A percentile compares a stretch with the other conserved stretches of the same genome.
Conservation (phyloP, 2,329 filamentous ascomycete species). For the Stachybotrys chartarum region DNA sequence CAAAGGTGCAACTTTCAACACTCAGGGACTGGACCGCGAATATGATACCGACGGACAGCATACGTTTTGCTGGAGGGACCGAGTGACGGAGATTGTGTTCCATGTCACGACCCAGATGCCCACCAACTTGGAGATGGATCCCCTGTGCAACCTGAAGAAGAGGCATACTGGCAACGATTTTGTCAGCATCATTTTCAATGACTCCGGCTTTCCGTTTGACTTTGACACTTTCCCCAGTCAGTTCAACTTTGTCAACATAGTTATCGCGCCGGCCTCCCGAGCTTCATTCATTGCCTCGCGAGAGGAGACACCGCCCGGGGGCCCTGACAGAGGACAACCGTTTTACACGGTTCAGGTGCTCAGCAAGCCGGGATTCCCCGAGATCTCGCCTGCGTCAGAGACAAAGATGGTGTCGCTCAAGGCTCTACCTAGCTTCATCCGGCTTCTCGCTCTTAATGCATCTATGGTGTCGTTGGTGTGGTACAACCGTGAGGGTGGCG, state of each 20-base stretch:
- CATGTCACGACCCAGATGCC: slow-evolving; percentile 98
- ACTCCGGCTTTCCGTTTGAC: slow-evolving; percentile 80
- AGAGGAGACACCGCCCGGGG: slow-evolving; percentile 24
- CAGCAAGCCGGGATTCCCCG: slow-evolving; percentile 81
- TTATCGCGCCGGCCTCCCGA: slow-evolving; percentile 81
- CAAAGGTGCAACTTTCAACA: slow-evolving; percentile 81
- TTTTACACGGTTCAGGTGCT: slow-evolving; percentile 91
- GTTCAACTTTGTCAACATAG: slow-evolving; percentile 96
- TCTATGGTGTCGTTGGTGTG: slow-evolving; percentile 93
- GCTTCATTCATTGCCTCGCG: slow-evolving; percentile 66
- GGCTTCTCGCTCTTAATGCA: slow-evolving; percentile 84
- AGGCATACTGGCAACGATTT: slow-evolving; percentile 94
- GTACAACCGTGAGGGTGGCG: slow-evolving; percentile 67
- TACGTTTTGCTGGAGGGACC: slow-evolving; percentile 90
- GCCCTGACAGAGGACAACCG: slow-evolving; percentile 30
- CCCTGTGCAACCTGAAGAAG: slow-evolving; percentile 78
- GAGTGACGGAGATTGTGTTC: slow-evolving; percentile 91
- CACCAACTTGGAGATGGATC: slow-evolving; percentile 70
- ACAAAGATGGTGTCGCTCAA: slow-evolving; percentile 82
- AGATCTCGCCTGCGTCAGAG: slow-evolving; percentile 82
- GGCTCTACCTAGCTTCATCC: slow-evolving; percentile 77
- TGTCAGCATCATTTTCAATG: slow-evolving; percentile 97
- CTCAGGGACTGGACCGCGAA: slow-evolving; percentile 78
- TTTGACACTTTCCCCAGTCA: slow-evolving; percentile 91
- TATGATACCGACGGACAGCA: slow-evolving; percentile 77